Evolutionary conservation across 257 asterid species (phyloP).

Genomic region (Solanum chiquidenum): DNA sequence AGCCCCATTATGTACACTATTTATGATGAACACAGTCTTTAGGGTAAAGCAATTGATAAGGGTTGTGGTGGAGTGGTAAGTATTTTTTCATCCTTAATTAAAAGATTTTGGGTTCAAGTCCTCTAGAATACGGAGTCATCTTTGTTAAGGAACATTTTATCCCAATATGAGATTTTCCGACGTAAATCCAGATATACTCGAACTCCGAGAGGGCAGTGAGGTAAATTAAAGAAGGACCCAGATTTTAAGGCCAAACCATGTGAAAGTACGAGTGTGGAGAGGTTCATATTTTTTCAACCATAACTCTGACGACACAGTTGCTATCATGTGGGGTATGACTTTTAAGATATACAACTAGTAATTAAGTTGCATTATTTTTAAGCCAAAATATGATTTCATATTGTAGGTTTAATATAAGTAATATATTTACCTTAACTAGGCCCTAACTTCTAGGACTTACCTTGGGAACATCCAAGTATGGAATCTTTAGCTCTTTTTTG

Average conservation of each 20-base stretch:
- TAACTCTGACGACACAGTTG: conserved; percentile 4
- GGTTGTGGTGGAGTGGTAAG: no score
- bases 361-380: background rate
- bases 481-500: conserved; percentile 24
- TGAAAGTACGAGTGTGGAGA: conserved; percentile 6
- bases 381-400: conserved; percentile 1
- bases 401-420: background rate
- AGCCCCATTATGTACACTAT: background rate
- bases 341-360: background rate
- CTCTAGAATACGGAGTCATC: accelerated
- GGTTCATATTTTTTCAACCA: conserved; percentile 23
- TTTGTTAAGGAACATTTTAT: no score
- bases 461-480: conserved; percentile 37
- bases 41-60: background rate
- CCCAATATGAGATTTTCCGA: accelerated
- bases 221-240: conserved; percentile 23
- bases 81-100: accelerated
- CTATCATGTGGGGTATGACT: background rate
- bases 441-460: conserved; percentile 25
- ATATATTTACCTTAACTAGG: conserved; percentile 2
- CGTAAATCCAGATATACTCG: no score
- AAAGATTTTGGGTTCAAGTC: accelerated
- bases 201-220: background rate
- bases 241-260: conserved; percentile 39
- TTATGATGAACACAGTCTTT: background rate